Evolutionary conservation across 2,329 filamentous ascomycete genomes (phyloP), one percentile per base, ranked within the genome.

Genomic region (Arthrobotrys megalospora): DNA sequence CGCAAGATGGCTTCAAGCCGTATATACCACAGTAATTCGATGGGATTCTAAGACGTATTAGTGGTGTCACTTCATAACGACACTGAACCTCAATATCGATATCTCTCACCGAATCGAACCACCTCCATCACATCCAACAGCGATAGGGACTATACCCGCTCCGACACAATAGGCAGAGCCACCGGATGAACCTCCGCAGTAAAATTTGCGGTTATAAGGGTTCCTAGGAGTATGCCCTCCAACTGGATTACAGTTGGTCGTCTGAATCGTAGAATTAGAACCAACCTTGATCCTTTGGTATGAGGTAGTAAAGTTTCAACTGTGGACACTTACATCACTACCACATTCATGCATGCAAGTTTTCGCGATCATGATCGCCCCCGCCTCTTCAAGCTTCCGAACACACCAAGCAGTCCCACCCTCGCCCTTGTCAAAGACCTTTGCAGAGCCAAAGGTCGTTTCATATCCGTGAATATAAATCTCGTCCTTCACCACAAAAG

Each of bases 321-420:
- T 34, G 47, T 10, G 34, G n/a, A 65, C 10, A 38, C 65, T 58
- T 60, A 75, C 70, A 60, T 82, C 91, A 78, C 91, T 87, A 2
- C 91, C 92, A 65, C 92, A 87, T 83, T 94, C 92, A 82, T 93
- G 91, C 92, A 94, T 93, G 8, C 88, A 91, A 0, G 89, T 87
- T 84, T 93, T 93, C 12, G 92, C 92, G 6, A 94, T 85, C 21
- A 93, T 85, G 12, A 95, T 86, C 1, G 89, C 91, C 1, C 93
- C 93, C 0, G 90, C 89, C 69, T 92, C 90, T 81, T 91, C 87
- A 82, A 91, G 88, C 83, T 91, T 90, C 82, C 87, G 86, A 7
- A 93, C 90, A 81, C 90, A 91, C 91, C 91, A 94, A 16, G 89
- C 89, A 0, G 91, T 93, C 19, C 87, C 82, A 0, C 80, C 72